Evolutionary conservation across 2,329 filamentous ascomycete genomes (phyloP).

Genomic region (Drechslera avenae): DNA sequence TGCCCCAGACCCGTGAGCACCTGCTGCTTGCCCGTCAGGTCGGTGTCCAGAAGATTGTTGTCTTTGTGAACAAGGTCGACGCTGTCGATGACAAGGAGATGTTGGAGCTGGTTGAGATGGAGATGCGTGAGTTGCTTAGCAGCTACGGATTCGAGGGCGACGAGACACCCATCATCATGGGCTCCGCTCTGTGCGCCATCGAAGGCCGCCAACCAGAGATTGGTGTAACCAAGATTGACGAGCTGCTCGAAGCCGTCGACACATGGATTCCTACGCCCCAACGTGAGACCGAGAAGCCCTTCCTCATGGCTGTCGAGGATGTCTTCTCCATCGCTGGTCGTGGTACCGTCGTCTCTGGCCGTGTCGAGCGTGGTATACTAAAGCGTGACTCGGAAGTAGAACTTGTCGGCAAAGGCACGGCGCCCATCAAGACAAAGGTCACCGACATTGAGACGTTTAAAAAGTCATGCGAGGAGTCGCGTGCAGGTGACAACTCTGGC

Average conservation of each 20-base stretch:
- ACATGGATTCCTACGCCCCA: slow-evolving; percentile 94
- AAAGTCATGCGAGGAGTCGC: slow-evolving; percentile 97
- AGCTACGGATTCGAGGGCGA: slow-evolving; percentile 98
- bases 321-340: slow-evolving; percentile 70
- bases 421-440: slow-evolving; percentile 95
- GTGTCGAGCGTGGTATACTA: slow-evolving; percentile 92
- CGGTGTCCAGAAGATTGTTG: slow-evolving; percentile 96
- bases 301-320: slow-evolving; percentile 95
- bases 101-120: slow-evolving; percentile 99
- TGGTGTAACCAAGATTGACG: slow-evolving; percentile 84
- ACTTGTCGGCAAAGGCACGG: slow-evolving; percentile 82
- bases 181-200: slow-evolving; percentile 92
- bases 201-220: slow-evolving; percentile 87
- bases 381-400: slow-evolving; percentile 96
- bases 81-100: slow-evolving; percentile 97
- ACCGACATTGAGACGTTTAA: slow-evolving; percentile 99
- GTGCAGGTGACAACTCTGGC: slow-evolving; percentile 97
- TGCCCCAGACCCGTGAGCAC: slow-evolving; percentile 99
- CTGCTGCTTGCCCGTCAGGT: slow-evolving; percentile 97
- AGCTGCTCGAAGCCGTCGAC: slow-evolving; percentile 88
- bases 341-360: slow-evolving; percentile 94
- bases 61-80: slow-evolving; percentile 99
- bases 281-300: slow-evolving; percentile 96
- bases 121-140: slow-evolving; percentile 95
- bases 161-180: slow-evolving; percentile 95